Conservation (phyloP, 352 stramenopile species). For the Phytophthora idaei region DNA sequence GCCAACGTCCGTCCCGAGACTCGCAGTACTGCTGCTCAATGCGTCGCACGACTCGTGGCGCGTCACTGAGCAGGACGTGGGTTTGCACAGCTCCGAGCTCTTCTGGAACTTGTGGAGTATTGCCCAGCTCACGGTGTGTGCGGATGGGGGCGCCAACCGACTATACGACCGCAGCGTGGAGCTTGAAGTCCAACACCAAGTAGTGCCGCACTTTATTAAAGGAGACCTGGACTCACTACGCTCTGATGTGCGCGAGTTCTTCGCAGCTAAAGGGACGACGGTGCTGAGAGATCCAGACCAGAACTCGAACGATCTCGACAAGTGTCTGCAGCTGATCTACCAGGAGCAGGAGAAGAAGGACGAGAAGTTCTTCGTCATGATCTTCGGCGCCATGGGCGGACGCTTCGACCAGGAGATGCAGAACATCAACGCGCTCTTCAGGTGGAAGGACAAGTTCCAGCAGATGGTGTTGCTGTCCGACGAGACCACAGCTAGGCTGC, state of each 20-base stretch:
- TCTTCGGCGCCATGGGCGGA: conserved; percentile 95
- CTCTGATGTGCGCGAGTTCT: conserved; percentile 87
- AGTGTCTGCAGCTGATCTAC: conserved; percentile 76
- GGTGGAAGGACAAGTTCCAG: conserved; percentile 84
- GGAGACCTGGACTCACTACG: conserved; percentile 96
- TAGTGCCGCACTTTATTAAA: conserved; percentile 92
- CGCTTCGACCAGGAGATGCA: conserved; percentile 98
- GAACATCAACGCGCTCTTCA: conserved; percentile 92
- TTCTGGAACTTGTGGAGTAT: conserved; percentile 79
- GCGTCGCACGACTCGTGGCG: conserved; percentile 50
- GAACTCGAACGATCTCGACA: conserved; percentile 96
- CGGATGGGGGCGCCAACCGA: conserved; percentile 95
- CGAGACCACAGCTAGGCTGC: conserved; percentile 88
- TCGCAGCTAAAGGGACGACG: conserved; percentile 58
- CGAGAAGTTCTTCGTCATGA: conserved; percentile 73
- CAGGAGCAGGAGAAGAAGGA: conserved; percentile 45
- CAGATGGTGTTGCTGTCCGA: conserved; percentile 90
- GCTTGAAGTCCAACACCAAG: conserved; percentile 43
- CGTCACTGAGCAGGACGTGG: conserved; percentile 28
- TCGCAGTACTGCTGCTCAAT: conserved; percentile 76
- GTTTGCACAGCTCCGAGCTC: conserved; percentile 39
- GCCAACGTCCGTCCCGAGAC: conserved; percentile 39
- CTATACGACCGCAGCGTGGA: conserved; percentile 81
- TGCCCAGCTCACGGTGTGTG: conserved; percentile 85
- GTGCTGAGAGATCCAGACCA: conserved; percentile 89